A percentile compares a stretch with the other conserved stretches of the same genome.
These are phyloP conservation scores for Thelonectria discophora DNA, from an alignment of 2,329 filamentous ascomycete species.

Conservation along the genomic window DNA sequence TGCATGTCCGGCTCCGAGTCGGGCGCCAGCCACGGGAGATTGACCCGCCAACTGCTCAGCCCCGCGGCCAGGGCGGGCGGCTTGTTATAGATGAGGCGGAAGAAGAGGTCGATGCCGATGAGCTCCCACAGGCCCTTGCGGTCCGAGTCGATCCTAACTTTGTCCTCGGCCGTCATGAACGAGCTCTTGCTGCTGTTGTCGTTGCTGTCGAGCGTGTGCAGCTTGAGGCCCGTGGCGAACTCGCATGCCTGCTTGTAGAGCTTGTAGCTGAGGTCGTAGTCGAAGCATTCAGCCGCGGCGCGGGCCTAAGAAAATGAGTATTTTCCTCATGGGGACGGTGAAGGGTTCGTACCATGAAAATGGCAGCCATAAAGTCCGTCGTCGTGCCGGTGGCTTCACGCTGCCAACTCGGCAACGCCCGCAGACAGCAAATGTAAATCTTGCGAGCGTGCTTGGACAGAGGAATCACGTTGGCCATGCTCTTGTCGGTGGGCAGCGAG, in stretches of 20 bases:
- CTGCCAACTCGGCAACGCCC: conserved; percentile 44
- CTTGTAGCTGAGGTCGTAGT: conserved; percentile 45
- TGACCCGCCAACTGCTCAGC: conserved; percentile 42
- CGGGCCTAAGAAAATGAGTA: conserved; percentile 35
- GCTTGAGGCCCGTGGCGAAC: conserved; percentile 43
- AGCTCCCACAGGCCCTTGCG: conserved; percentile 47
- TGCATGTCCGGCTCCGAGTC: conserved; percentile 31
- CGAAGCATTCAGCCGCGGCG: conserved; percentile 44
- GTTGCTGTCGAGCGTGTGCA: conserved; percentile 45
- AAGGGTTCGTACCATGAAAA: conserved; percentile 34
- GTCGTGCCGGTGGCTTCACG: conserved; percentile 44
- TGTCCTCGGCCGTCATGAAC: background rate
- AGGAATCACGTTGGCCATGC: conserved; percentile 12
- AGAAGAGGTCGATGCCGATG: conserved; percentile 46
- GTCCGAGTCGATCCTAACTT: conserved; percentile 21
- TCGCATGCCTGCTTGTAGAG: conserved; percentile 44
- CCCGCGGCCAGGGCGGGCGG: conserved; percentile 41
- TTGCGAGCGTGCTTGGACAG: conserved; percentile 34
- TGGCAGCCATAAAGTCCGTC: conserved; percentile 43
- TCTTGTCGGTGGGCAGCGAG: conserved; percentile 33
- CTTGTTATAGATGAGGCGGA: conserved; percentile 43
- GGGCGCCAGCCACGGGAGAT: conserved; percentile 44
- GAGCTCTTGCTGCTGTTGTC: conserved; percentile 8
- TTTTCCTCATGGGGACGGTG: too few species aligned
- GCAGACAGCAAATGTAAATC: conserved; percentile 43